phyloP scores from a whole-genome alignment of 768 basidiomycete genomes.

The Sporobolomyces roseus region DNA sequence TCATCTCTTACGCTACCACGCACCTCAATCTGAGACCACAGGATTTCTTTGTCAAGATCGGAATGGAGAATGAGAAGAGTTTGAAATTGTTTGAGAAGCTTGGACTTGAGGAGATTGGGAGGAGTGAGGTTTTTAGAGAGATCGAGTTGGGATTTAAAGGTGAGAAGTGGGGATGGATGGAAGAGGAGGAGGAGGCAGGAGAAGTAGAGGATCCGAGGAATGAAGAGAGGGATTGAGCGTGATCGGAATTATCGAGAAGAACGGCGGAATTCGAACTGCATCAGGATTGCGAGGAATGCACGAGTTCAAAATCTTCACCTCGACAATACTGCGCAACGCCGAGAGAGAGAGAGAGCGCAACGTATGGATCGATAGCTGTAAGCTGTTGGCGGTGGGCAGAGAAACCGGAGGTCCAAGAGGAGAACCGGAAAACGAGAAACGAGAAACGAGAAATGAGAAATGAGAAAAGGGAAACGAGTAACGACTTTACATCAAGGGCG shows the following conservation, averaged over 20 bases:
- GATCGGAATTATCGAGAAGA: neutral
- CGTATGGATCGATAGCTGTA: too few species aligned
- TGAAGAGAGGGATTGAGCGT: constrained; percentile 18
- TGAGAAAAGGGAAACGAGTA: too few species aligned
- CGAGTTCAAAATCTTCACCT: too few species aligned
- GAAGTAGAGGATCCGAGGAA: constrained; percentile 22
- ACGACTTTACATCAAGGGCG: too few species aligned
- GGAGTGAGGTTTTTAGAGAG: constrained; percentile 71
- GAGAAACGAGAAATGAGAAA: too few species aligned
- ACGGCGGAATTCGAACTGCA: too few species aligned
- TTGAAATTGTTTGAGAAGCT: constrained; percentile 69
- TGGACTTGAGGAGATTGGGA: constrained; percentile 67
- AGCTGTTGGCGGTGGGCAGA: too few species aligned
- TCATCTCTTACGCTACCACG: constrained; percentile 60
- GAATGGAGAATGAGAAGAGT: constrained; percentile 64
- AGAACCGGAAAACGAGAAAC: neutral
- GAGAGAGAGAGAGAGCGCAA: too few species aligned
- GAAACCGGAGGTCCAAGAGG: too few species aligned
- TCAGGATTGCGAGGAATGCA: too few species aligned
- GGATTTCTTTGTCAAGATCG: constrained; percentile 66
- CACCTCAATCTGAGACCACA: constrained; percentile 50
- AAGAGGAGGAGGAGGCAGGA: too few species aligned
- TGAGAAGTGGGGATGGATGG: constrained; percentile 13
- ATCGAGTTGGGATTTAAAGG: constrained; percentile 64
- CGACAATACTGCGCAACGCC: too few species aligned